These are phyloP conservation scores for Blastomyces parvus DNA, from an alignment of 2,329 filamentous ascomycete species.

Conservation along the genomic window DNA sequence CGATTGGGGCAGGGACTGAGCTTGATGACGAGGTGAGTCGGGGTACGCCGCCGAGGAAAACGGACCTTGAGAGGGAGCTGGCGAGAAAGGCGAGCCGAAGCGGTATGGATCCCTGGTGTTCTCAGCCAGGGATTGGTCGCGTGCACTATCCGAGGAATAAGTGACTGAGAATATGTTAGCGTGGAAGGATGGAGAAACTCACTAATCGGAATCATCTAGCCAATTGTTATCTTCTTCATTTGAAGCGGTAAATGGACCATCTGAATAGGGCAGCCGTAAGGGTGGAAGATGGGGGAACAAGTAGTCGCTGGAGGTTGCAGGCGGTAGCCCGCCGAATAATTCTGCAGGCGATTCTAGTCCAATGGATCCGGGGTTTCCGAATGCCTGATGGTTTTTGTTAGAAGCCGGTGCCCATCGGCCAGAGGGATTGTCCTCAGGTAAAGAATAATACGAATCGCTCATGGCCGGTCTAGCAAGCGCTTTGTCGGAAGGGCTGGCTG, in stretches of 20 bases:
- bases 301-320: neutral
- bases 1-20: neutral
- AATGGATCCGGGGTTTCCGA: neutral
- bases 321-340: neutral
- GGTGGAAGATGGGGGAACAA: conserved; percentile 1
- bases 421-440: neutral
- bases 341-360: neutral
- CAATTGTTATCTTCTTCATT: neutral
- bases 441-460: neutral
- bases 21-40: neutral
- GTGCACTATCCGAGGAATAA: neutral
- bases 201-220: neutral
- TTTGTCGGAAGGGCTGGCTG: conserved; percentile 32
- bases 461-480: conserved; percentile 27
- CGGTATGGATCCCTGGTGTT: neutral
- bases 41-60: neutral
- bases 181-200: neutral
- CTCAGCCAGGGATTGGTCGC: neutral
- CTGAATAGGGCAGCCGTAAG: neutral
- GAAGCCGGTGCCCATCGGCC: neutral
- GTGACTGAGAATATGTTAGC: neutral
- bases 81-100: neutral
- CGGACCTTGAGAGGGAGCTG: neutral
- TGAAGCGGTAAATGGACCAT: conserved; percentile 2
- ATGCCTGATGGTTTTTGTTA: neutral